Base-by-base conservation (phyloP, 1,284 basidiomycete species). In the Thelephora terrestris region DNA sequence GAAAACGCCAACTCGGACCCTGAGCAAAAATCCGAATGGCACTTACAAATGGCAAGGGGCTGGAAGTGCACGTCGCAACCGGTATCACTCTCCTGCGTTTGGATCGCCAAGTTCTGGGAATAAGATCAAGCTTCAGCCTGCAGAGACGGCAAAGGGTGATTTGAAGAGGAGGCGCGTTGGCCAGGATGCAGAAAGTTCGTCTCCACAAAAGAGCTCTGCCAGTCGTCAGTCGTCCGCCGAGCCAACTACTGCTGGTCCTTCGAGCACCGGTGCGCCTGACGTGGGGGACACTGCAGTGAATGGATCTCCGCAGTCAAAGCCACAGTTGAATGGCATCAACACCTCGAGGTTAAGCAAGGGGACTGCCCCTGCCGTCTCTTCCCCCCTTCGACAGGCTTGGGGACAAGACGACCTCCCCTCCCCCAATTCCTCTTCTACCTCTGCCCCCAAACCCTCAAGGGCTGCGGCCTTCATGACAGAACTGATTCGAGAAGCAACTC, bases 11-110 rank as follows among this genome's bases (percentile, higher is more conserved):
- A 68, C 69, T 20, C 79, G 73, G 58, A 77, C 71, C 10, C 64
- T 86, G 7, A 58, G 71, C n/a, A 74, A 68, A 60, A 87, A 86
- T 58, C 84, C 83, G 0, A 86, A 86, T 59, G 83, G 83, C 16
- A 57, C 65, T 24, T 82, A 81, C 61, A 70, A 71, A 47, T 84
- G 79, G 79, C 73, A 78, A 54, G 85, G 84, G 27, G 79, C 68
- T 36, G 82, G 83, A 35, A 83, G 81, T 55, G 74, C 84, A 7
- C 78, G 74, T 51, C 73, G 74, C 48, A 84, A 81, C 60, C 77
- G 81, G 37, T 82, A 78, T 58, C 71, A 75, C 47, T 82, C 81
- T 10, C 79, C 84, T 45, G 76, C 78, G 6, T 85, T 86, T 58
- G 75, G 78, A 10, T 63, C 74, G 2, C 63, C 76, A 4, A 66